phyloP scores from a whole-genome alignment of 2,329 filamentous ascomycete species.

The Fusarium sp. region DNA sequence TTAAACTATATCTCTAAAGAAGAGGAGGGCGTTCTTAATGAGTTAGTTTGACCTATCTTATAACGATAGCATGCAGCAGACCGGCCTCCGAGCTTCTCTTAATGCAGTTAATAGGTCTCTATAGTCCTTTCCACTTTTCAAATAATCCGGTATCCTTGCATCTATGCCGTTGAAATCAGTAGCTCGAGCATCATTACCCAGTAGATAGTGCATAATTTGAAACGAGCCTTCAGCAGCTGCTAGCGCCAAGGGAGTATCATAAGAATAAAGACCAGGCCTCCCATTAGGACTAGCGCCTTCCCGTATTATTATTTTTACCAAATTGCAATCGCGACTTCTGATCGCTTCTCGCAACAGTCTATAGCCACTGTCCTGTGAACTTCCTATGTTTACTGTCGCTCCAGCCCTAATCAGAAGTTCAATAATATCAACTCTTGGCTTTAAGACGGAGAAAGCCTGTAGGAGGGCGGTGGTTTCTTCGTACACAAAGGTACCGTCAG shows the following conservation, averaged over 20 bases:
- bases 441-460: rapidly evolving
- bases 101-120: too few species aligned
- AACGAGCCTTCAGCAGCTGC: background rate
- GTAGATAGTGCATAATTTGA: background rate
- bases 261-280: rapidly evolving
- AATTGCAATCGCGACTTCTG: rapidly evolving
- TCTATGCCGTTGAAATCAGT: rapidly evolving
- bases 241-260: background rate
- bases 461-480: rapidly evolving
- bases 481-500: rapidly evolving
- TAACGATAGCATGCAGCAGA: too few species aligned
- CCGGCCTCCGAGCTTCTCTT: too few species aligned
- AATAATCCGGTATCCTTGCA: rapidly evolving
- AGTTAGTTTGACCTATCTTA: too few species aligned
- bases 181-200: background rate
- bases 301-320: background rate
- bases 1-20: too few species aligned
- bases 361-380: rapidly evolving
- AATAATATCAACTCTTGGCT: background rate
- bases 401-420: background rate
- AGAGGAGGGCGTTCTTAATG: too few species aligned
- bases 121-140: background rate
- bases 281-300: background rate
- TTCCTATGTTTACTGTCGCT: rapidly evolving
- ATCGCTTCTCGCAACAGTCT: background rate